A percentile compares a stretch with the other conserved stretches of the same genome.
Conservation (phyloP, 2,329 filamentous ascomycete species). For the Monosporascus sp. region DNA sequence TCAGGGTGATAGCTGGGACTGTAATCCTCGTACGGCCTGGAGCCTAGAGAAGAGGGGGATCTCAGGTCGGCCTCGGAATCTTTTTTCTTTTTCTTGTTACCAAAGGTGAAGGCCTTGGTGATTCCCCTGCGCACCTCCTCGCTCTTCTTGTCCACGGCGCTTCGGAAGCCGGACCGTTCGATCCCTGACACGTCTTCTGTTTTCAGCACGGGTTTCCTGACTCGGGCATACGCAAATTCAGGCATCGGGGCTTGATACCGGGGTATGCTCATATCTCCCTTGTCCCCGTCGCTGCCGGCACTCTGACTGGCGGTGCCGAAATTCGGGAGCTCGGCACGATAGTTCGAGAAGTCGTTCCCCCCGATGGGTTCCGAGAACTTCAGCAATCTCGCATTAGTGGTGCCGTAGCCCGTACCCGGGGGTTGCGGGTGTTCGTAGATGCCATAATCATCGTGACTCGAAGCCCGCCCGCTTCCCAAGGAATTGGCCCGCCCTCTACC, state of each 20-base stretch:
- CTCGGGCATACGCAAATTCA: slow-evolving; percentile 39
- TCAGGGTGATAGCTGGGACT: slow-evolving; percentile 12
- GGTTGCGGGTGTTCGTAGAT: slow-evolving; percentile 33
- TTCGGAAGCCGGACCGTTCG: slow-evolving; percentile 49
- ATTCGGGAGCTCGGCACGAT: slow-evolving; percentile 18
- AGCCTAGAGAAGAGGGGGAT: slow-evolving; percentile 33
- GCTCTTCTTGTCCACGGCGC: slow-evolving; percentile 49
- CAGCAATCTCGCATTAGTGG: slow-evolving; percentile 38
- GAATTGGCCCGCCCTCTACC: slow-evolving; percentile 32
- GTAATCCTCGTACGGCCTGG: slow-evolving; percentile 22
- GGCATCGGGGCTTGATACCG: slow-evolving; percentile 29
- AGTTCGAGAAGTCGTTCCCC: slow-evolving; percentile 25
- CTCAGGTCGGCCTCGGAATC: slow-evolving; percentile 21
- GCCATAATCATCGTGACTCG: slow-evolving; percentile 34
- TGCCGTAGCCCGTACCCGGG: slow-evolving; percentile 37
- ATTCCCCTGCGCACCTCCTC: slow-evolving; percentile 49
- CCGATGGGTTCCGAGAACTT: slow-evolving; percentile 38
- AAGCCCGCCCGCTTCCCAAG: slow-evolving; percentile 23
- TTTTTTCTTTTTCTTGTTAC: slow-evolving; percentile 41
- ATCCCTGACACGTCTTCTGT: slow-evolving; percentile 49
- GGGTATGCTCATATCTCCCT: slow-evolving; percentile 21
- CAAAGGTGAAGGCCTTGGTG: slow-evolving; percentile 48
- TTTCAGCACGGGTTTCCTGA: slow-evolving; percentile 37
- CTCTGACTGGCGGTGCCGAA: slow-evolving; percentile 33
- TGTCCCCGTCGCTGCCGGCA: slow-evolving; percentile 31